Conservation (phyloP, 2,329 filamentous ascomycete species). For the Exophiala xenobiotica region DNA sequence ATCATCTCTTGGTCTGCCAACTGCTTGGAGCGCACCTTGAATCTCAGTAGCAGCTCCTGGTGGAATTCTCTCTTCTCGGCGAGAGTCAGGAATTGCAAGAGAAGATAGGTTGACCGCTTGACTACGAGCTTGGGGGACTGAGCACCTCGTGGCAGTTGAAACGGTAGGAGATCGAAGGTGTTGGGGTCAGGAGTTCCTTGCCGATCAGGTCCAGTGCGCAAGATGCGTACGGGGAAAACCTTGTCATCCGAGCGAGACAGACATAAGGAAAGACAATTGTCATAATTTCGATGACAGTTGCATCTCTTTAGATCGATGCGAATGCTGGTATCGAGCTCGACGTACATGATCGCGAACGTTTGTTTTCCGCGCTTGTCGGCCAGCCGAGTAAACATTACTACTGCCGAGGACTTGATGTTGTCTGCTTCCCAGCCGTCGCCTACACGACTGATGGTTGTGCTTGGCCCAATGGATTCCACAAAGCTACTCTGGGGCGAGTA, state of each 20-base stretch:
- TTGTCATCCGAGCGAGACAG: not conserved
- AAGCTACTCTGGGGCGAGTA: conserved; percentile 6
- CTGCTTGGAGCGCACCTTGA: conserved; percentile 3
- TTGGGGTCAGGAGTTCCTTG: conserved; percentile 6
- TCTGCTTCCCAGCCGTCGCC: conserved; percentile 9
- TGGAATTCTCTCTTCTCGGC: conserved; percentile 6
- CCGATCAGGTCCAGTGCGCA: conserved; percentile 1
- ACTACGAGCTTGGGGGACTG: conserved; percentile 3
- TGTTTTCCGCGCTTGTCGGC: not conserved
- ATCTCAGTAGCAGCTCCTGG: not conserved
- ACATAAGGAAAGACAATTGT: conserved; percentile 4
- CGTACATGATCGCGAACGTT: conserved; percentile 8
- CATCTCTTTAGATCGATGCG: conserved; percentile 7
- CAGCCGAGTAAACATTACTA: conserved; percentile 4
- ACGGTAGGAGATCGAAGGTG: conserved; percentile 9
- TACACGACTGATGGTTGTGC: conserved; percentile 2
- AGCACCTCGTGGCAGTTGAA: conserved; percentile 3
- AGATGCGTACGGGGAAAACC: not conserved
- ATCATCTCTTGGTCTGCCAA: not conserved
- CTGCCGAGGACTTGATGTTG: conserved; percentile 3
- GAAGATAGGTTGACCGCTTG: conserved; percentile 3
- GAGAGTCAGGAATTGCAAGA: conserved; percentile 2
- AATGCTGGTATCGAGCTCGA: conserved; percentile 4
- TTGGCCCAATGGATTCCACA: conserved; percentile 1
- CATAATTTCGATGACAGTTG: conserved; percentile 4